Evolutionary conservation across 768 basidiomycete species (phyloP), one percentile per base, ranked within the genome.

Genomic region (Boletus insuetus): DNA sequence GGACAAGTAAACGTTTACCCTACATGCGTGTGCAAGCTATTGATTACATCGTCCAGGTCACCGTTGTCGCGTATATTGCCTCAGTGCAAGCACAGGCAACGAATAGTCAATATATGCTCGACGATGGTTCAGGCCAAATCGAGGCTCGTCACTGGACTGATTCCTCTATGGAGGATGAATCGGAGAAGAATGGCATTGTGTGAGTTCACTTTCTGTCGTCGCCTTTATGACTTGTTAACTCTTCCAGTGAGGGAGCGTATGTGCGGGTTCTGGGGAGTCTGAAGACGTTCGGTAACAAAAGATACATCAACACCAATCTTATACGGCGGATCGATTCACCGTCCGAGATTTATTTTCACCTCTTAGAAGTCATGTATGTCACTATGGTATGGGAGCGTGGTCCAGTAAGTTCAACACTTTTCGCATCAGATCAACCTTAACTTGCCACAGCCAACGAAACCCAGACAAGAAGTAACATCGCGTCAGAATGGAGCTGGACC

Each of bases 111-210:
- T 93, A 92, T 65, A 71, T 75, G 54, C 75, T 99, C 6, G 89
- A 94, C 55, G 96, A 99, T 68, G 93, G 94, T 13, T 90, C 91
- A 3, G 93, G 87, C 20, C 74, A 73, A 41, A 82, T 89, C 19
- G 89, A 91, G 64, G 87, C 84, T 22, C 83, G 89, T 22, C 86
- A 86, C 58, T 98, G 96, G 95, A 74, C 86, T 11, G 91, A 94
- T 61, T 77, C 83, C 12, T 77, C 76, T 35, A 72, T 70, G 46
- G 82, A 82, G 26, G 85, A 85, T 5, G 82, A 85, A 32, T 75
- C 75, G 2, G 74, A 75, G 6, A 75, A 77, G 50, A 74, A 74
- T 44, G 80, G 76, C 0, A 78, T 87, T 46, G 72, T 60, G 79
- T 81, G 49, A 53, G 75, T 69, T 26, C 13, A 17, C 13, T 47